Evolutionary conservation across 2,329 filamentous ascomycete genomes (phyloP).

Genomic region (Berkeleyomyces basicola): DNA sequence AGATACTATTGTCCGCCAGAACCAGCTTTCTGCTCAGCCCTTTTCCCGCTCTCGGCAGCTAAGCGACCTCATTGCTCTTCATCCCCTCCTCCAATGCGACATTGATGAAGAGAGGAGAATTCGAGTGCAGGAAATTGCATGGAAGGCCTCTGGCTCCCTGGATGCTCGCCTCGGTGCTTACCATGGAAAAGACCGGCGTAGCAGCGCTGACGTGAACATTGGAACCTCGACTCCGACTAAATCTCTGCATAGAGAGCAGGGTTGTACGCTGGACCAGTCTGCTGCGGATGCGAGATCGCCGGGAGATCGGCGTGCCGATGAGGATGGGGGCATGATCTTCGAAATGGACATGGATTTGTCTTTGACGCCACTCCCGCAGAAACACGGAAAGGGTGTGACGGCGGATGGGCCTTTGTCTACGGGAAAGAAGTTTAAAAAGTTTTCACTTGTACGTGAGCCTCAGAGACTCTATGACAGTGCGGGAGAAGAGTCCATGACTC

Average conservation of each 20-base stretch:
- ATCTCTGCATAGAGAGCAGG: constrained; percentile 29
- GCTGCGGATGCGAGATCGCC: neutral
- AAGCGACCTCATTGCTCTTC: constrained; percentile 38
- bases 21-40: constrained; percentile 63
- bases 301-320: neutral
- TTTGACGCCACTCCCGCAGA: neutral
- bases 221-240: constrained; percentile 24
- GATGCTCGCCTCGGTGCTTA: constrained; percentile 16
- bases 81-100: constrained; percentile 44
- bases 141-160: constrained; percentile 45
- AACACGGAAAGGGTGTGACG: neutral
- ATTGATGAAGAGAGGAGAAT: constrained; percentile 53
- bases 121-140: constrained; percentile 60
- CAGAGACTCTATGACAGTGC: neutral
- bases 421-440: neutral
- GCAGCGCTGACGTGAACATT: neutral
- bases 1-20: constrained; percentile 61
- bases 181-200: constrained; percentile 27
- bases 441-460: neutral
- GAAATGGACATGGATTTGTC: constrained; percentile 10
- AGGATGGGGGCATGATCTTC: constrained; percentile 11
- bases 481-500: neutral
- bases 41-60: constrained; percentile 61
- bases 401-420: neutral
- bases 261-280: constrained; percentile 1